Percentiles rank a stretch among this genome's conserved stretches.
phyloP scores from a whole-genome alignment of 805 yeast genomes.

The Saturnispora sanitii region DNA sequence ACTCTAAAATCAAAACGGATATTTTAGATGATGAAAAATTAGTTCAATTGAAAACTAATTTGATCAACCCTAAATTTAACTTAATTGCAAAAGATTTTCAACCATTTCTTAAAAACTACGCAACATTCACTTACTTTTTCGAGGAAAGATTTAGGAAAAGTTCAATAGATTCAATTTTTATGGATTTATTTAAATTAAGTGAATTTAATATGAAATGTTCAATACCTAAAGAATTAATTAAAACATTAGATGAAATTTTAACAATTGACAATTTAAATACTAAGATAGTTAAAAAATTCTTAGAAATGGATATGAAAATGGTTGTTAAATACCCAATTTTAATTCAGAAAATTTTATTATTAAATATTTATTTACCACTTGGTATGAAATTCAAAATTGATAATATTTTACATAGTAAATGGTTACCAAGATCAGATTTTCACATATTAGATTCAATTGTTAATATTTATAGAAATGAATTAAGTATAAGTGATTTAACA shows the following conservation, averaged over 20 bases:
- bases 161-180: not conserved
- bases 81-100: not conserved
- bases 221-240: not conserved
- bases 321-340: conserved; percentile 1
- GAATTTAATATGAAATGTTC: not conserved
- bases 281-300: not conserved
- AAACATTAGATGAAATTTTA: not conserved
- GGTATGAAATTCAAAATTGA: not conserved
- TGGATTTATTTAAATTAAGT: not conserved
- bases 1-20: too few relatives aligned
- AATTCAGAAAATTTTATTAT: conserved; percentile 2
- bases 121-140: not conserved
- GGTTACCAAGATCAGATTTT: not conserved
- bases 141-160: not conserved
- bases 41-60: too few relatives aligned
- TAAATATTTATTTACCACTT: conserved; percentile 2
- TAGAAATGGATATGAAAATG: not conserved
- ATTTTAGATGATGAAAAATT: too few relatives aligned
- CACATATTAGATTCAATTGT: not conserved
- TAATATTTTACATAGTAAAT: not conserved
- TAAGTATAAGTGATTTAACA: not conserved
- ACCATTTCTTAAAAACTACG: not conserved
- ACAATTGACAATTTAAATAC: not conserved
- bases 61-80: too few relatives aligned
- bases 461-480: conserved; percentile 1